Base-by-base conservation (phyloP, 805 yeast species). In the Pichia heedii region DNA sequence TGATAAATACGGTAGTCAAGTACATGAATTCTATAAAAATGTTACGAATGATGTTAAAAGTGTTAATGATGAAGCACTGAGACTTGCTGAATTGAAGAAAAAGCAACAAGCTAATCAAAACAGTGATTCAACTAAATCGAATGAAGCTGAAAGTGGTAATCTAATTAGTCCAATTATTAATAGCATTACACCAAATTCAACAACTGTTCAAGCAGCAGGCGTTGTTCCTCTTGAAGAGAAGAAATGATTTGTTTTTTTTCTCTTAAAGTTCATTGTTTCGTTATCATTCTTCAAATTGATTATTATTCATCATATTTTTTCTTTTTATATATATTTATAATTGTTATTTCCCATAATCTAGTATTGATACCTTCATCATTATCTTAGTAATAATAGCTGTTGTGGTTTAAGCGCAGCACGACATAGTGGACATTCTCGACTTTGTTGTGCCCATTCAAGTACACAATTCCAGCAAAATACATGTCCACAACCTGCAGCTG, bases 391-490 rank as follows among this genome's bases (percentile, higher is more conserved):
- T 5, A 83, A 57, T 1, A 85, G 79, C 35, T 86, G 63, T 41
- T 86, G 56, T 48, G 78, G 75, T 58, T 79, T 81, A 52, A 86
- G 73, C 21, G 67, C 70, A 50, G 82, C 93, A 42, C 97, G 64
- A 57, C 97, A 93, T 22, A 93, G 66, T 0, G 98, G 97, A 58
- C 98, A 90, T 56, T 88, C 96, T 0, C 87, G 81, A 41, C 74
- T 72, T 51, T 88, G 96, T 49, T 86, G 70, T 46, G 88, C 77
- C 97, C 97, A 90, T 53, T 84, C 95, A 7, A 79, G 70, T 5
- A 88, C 78, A 59, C 97, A 90, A 7, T 68, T 70, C 97, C 97
- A 90, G 63, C 98, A 90, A 60, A 85, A 90, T 15, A 86, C 45
- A 60, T 90, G 98, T 0, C 97, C 98, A 63, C 98, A 90, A 5